Base-by-base conservation (phyloP, 2,329 filamentous ascomycete species). In the Nothophaeocryptopus gaeumannii region DNA sequence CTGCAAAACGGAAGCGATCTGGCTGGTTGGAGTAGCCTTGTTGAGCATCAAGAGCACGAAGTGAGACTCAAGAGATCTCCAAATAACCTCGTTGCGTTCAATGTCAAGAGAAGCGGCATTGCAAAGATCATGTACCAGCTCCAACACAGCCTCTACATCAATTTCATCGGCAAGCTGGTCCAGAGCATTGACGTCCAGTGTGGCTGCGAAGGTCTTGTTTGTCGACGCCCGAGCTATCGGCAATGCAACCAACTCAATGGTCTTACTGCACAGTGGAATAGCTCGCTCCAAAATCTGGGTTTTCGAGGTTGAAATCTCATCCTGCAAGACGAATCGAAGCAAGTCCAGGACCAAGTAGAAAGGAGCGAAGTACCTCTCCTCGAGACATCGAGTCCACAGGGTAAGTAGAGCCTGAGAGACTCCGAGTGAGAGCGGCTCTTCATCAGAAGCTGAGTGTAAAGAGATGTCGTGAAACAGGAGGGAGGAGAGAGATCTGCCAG, bases 381-480 rank as follows among this genome's bases (percentile, higher is more conserved):
- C 72, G 5, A 84, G 70, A 63, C 87, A 90, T 14, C 76, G 77
- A 12, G 76, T 75, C 87, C 88, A 92, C 11, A 92, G 67, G 12
- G 78, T 74, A 42, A 88, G 76, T 14, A 90, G 69, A 29, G 83
- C 72, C 41, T 80, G 74, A 43, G 81, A 82, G 56, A 90, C 83
- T 52, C 83, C 80, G 8, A 84, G 72, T 1, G 86, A 78, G 3
- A 88, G 73, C 41, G 71, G 63, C 71, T 74, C 41, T 72, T 79
- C 51, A 72, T 76, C 45, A 63, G 72, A 47, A 66, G 72, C 39
- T 69, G 74, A 44, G 54, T 83, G 75, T 5, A 74, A 65, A 0
- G 84, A 80, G n/a, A 92, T 69, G 38, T 78, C 79, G 55, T 87
- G 82, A 45, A 88, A 79, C 29, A 91, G 78, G 15, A 84, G 74